Evolutionary conservation across 2,329 filamentous ascomycete genomes (phyloP), one percentile per base, ranked within the genome.

Genomic region (Coniella vitis): DNA sequence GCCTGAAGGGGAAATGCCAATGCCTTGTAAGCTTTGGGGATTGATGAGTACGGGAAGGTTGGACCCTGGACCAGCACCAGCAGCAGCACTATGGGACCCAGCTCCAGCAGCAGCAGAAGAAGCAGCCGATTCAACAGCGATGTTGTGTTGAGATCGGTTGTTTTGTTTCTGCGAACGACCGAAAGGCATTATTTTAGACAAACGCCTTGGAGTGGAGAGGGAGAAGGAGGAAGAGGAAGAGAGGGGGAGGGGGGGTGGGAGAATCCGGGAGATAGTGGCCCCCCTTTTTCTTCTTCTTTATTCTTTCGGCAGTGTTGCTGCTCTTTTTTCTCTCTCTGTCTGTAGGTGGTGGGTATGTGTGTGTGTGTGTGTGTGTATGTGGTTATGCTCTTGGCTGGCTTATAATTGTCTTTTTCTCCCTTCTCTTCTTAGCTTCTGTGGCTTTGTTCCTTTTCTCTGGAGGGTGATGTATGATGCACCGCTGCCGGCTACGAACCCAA

Each of bases 71-170:
- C 25, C 25, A 29, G 25, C 25, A 5, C 5, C 25, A 5, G 53
- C 51, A 49, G 51, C 51, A 19, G 45, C 13, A 25, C 29, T 42
- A 22, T 42, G 40, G 16, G 66, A 65, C 61, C 40, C 40, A 12
- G 40, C 45, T 38, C 45, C 44, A 35, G 47, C 22, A 25, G 43
- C 51, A 51, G 40, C 45, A 43, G 49, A 39, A 35, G 47, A 25
- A 25, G 43, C 51, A 51, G 51, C 51, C 48, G 48, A 47, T 53
- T 75, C 75, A 59, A 68, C 66, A 34, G 45, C 25, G 58, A 78
- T 69, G 55, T 72, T 71, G 61, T 76, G 74, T 67, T 78, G 76
- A 63, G 76, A 76, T 59, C 74, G 74, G 60, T 76, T 76, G 69
- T 69, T 72, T 64, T 76, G 71, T 69, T 69, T 78, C 62, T 72